Percentiles rank a stretch among this genome's conserved stretches.
Evolutionary conservation across 2,329 filamentous ascomycete species (phyloP).

Genomic region (Fusarium graminum): DNA sequence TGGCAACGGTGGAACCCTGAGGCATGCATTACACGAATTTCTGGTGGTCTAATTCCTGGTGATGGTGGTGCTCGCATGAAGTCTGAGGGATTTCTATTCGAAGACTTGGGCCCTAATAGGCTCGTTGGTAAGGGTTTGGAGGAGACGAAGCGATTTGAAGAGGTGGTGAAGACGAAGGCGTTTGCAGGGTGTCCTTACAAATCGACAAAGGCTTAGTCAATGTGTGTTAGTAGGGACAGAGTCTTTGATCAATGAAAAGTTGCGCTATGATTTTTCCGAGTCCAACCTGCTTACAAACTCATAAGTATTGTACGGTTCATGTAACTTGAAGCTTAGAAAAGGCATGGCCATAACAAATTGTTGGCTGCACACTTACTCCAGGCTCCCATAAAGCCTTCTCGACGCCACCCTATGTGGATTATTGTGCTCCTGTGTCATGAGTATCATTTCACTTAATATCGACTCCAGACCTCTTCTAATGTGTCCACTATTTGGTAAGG

Average conservation of each 20-base stretch:
- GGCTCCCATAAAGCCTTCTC: too few relatives aligned
- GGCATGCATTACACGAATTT: conserved; percentile 61
- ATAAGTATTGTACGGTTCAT: too few relatives aligned
- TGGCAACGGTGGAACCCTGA: conserved; percentile 73
- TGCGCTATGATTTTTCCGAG: too few relatives aligned
- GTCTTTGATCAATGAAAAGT: too few relatives aligned
- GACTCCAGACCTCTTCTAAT: neutral
- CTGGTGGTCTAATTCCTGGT: conserved; percentile 62
- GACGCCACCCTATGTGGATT: too few relatives aligned
- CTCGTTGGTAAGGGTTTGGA: conserved; percentile 66
- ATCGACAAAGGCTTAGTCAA: conserved; percentile 4
- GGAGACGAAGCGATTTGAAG: conserved; percentile 52
- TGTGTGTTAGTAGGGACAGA: neutral
- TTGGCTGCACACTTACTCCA: too few relatives aligned
- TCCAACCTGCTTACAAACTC: too few relatives aligned
- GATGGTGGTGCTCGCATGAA: conserved; percentile 55
- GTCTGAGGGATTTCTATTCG: conserved; percentile 65
- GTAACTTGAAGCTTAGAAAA: too few relatives aligned
- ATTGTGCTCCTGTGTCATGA: too few relatives aligned
- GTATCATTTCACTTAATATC: neutral
- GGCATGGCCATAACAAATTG: neutral
- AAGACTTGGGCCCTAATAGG: conserved; percentile 72
- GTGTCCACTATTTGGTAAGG: neutral
- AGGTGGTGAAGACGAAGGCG: conserved; percentile 50
- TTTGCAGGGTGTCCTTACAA: conserved; percentile 61